These are phyloP conservation scores for Pleodorina starrii DNA, from an alignment of 139 green algal species.

Conservation along the genomic window DNA sequence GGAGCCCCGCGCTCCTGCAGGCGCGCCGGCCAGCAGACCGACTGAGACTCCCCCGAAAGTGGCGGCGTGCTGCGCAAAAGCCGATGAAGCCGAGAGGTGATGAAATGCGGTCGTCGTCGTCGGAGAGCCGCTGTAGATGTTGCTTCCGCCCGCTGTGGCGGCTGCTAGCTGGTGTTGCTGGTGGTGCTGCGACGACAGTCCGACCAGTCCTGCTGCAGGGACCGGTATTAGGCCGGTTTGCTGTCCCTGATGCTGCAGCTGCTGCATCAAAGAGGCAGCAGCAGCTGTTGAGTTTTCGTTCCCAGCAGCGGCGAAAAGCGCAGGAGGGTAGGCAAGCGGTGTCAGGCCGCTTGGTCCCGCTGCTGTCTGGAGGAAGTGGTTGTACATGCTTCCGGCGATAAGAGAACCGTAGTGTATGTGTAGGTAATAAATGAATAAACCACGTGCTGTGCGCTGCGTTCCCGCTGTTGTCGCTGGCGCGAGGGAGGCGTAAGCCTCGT, in stretches of 20 bases:
- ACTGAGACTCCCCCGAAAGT: no score
- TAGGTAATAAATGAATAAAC: no score
- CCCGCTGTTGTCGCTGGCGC: no score
- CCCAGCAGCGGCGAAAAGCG: background rate
- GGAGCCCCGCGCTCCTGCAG: no score
- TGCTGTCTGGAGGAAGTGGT: background rate
- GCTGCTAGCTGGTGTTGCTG: constrained; percentile 16
- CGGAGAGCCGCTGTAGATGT: background rate
- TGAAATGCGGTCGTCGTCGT: background rate
- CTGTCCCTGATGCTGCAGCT: background rate
- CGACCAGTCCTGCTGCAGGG: background rate
- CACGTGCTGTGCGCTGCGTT: no score
- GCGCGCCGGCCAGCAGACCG: no score
- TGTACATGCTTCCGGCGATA: constrained; percentile 30
- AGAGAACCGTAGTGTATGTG: no score
- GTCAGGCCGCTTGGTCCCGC: background rate
- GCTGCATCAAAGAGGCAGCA: background rate
- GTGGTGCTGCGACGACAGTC: background rate
- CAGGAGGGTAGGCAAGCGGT: background rate
- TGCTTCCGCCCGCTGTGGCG: background rate
- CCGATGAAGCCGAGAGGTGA: no score
- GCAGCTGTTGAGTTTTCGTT: background rate
- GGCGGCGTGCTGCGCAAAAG: no score
- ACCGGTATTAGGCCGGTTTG: background rate
- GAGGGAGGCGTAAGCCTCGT: no score